A percentile compares a stretch with the other conserved stretches of the same genome.
Conservation (phyloP, 1,284 basidiomycete genomes). For the Xerocomus subilludens region DNA sequence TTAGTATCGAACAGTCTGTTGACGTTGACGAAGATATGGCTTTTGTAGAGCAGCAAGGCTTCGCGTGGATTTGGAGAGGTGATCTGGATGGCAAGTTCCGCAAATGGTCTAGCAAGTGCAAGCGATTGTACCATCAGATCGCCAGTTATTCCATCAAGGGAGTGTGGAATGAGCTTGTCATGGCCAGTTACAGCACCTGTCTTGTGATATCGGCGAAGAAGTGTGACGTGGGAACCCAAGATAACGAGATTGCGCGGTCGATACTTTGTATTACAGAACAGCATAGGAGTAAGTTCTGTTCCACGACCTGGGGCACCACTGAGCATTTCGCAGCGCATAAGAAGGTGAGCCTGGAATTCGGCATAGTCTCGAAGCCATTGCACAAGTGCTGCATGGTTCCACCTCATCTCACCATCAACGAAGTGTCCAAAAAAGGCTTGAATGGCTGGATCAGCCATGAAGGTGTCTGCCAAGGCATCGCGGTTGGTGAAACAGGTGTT, state of each 20-base stretch:
- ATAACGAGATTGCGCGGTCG: not conserved
- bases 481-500: not conserved
- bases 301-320: slow-evolving; percentile 2
- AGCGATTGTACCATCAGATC: not conserved
- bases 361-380: slow-evolving; percentile 1
- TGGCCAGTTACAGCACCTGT: slow-evolving; percentile 29
- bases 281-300: not conserved
- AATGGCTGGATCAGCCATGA: not conserved
- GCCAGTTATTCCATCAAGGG: not conserved
- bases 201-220: slow-evolving; percentile 50
- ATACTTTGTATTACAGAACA: not conserved
- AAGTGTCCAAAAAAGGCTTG: not conserved
- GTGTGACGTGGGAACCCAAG: slow-evolving; percentile 18
- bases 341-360: not conserved
- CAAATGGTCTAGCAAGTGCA: slow-evolving; percentile 2
- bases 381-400: not conserved
- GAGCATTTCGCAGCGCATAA: slow-evolving; percentile 2
- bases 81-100: not conserved
- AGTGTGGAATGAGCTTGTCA: slow-evolving; percentile 50
- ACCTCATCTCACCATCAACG: not conserved
- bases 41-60: too few species aligned
- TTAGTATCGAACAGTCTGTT: not conserved
- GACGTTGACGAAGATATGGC: not conserved
- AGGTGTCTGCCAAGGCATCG: not conserved
- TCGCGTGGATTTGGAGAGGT: not conserved